Evolutionary conservation across 805 yeast species (phyloP), one percentile per base, ranked within the genome.

Genomic region (Zygoascus ofunaensis): DNA sequence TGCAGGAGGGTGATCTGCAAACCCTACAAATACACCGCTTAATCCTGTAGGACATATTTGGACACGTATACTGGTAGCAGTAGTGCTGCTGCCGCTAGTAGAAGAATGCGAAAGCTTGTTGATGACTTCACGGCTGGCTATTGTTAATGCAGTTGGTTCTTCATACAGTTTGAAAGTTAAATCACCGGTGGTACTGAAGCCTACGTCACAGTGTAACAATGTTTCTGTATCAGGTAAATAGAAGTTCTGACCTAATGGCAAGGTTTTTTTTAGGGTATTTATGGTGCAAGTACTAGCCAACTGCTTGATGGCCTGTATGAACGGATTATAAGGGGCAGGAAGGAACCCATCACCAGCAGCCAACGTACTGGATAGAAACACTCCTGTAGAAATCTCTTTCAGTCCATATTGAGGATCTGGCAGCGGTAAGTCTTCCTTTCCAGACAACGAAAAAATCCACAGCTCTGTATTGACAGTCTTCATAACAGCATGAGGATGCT

Each of bases 341-440:
- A 37, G 8, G 4, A 24, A 15, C 3, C 36, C 38, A 17, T 41
- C 45, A 7, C 28, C 33, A 3, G 57, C 33, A 3, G 49, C 34
- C 34, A 52, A 30, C 4, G 54, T 52, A 14, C 58, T 51, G 0
- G 61, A 52, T 33, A 57, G 37, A 34, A 57, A 55, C 12, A 52
- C 37, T 1, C 61, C 61, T 15, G 58, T 54, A 2, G 58, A 46
- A 2, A 56, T 57, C 41, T 57, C 61, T 15, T 19, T 20, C n/a
- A 57, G 46, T 7, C 48, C 44, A 34, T 45, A 50, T 34, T 37
- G 22, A n/a, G 41, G 42, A 15, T 39, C 35, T 4, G 59, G 56
- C 0, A 24, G 36, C 1, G 58, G 57, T 7, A 55, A 46, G 5
- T 42, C 33, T 3, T 30, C 37, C 2, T 41, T 34, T 21, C 47